A percentile compares a stretch with the other conserved stretches of the same genome.
Conservation (phyloP, 2,329 filamentous ascomycete genomes). For the Gnomoniopsis smithogilvyi region DNA sequence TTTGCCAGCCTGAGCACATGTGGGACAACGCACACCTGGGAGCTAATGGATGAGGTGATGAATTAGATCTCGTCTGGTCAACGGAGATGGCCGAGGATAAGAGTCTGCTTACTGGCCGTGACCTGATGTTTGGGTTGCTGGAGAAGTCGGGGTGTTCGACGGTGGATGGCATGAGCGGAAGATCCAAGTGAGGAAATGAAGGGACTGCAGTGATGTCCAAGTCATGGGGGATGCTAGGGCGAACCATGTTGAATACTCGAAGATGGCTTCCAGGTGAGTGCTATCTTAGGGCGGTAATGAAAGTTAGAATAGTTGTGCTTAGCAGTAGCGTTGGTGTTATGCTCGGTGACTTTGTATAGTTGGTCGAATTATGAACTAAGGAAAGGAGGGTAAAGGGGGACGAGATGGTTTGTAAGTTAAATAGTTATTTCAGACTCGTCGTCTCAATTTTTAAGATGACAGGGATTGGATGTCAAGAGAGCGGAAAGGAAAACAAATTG, state of each 20-base stretch:
- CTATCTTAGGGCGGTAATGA: background rate
- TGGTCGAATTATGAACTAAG: background rate
- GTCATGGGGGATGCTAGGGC: slow-evolving; percentile 15
- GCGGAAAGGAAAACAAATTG: background rate
- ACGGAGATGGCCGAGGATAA: background rate
- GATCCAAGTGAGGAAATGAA: background rate
- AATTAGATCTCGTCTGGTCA: background rate
- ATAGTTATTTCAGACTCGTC: background rate
- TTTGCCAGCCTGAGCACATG: slow-evolving; percentile 44
- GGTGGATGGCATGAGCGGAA: slow-evolving; percentile 3
- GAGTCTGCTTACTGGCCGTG: slow-evolving; percentile 18
- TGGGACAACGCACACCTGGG: slow-evolving; percentile 51
- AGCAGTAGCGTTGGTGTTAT: background rate
- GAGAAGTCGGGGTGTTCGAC: slow-evolving; percentile 11
- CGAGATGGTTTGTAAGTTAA: background rate
- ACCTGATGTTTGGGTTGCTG: slow-evolving; percentile 13
- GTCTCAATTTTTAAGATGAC: background rate
- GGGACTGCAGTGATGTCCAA: slow-evolving; percentile 9
- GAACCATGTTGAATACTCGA: slow-evolving; percentile 12
- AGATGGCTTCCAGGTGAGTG: background rate
- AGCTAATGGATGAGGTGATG: slow-evolving; percentile 27
- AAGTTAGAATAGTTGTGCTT: background rate
- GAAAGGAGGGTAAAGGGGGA: background rate
- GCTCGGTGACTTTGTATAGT: background rate
- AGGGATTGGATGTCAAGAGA: background rate